phyloP scores from a whole-genome alignment of 208 protist genomes.

The Acanthamoeba culbertsoni region DNA sequence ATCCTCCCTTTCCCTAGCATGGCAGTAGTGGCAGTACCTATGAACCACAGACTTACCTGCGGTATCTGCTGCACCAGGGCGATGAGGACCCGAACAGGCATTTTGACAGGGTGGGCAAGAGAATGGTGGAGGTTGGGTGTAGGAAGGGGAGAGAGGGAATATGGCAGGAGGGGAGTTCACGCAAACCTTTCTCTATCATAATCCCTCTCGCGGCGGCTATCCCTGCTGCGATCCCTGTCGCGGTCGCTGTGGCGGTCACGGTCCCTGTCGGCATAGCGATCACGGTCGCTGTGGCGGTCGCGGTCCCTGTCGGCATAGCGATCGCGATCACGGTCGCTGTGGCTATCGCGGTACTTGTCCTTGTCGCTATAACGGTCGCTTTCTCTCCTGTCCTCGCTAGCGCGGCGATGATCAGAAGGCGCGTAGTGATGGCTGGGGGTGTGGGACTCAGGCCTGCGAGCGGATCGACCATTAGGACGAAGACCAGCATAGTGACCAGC shows the following conservation, averaged over 20 bases:
- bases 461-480: too few relatives aligned
- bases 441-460: too few relatives aligned
- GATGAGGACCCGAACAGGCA: too few relatives aligned
- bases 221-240: too few relatives aligned
- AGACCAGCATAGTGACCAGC: too few relatives aligned
- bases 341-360: background rate
- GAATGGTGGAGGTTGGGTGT: background rate
- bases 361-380: background rate
- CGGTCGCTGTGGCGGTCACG: too few relatives aligned
- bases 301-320: too few relatives aligned
- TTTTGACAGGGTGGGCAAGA: too few relatives aligned
- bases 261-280: too few relatives aligned
- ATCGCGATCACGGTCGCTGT: background rate
- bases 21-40: background rate
- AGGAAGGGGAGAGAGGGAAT: background rate
- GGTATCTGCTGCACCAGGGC: background rate
- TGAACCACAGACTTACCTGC: background rate
- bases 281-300: too few relatives aligned
- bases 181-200: background rate
- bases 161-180: background rate
- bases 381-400: conserved; percentile 21
- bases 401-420: too few relatives aligned
- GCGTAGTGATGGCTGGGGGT: too few relatives aligned
- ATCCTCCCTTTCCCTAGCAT: background rate
- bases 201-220: background rate